Evolutionary conservation across 805 yeast species (phyloP), one percentile per base, ranked within the genome.

Genomic region (Candida corydali): DNA sequence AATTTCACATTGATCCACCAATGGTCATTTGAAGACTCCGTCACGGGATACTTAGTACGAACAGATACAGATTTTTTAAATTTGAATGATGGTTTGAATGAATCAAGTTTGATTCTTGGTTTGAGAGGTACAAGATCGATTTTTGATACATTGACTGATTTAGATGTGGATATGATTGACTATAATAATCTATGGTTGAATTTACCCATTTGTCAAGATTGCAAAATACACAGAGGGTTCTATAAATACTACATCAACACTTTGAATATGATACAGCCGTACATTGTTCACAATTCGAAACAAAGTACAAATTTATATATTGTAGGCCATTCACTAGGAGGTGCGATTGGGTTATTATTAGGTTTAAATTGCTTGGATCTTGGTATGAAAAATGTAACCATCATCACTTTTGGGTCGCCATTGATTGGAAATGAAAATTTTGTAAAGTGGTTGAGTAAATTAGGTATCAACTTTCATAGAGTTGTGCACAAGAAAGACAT

Each of bases 381-480:
- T 35, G 69, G 69, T 2, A 58, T 47, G 37, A 52, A 57, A 12
- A 51, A 53, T 16, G 32, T 58, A 26, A 51, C 55, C 1, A 31
- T 69, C 26, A 57, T 66, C 4, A 67, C 74, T 1, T 56, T 68
- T 64, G 75, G 74, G 2, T 73, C 61, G 46, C 75, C 75, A 0
- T 51, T 65, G 16, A 39, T 65, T 5, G 75, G 75, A 2, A 69
- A 70, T 43, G 39, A 47, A 12, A 49, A 47, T n/a, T 66, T 69
- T 37, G 56, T 58, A 1, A 33, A 43, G 3, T 69, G 69, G 67
- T 57, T 56, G 3, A 45, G 51, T 24, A 25, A 51, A 0, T 52
- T 40, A 25, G 42, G 39, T 4, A 37, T 55, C 24, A 51, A 59
- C 26, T 59, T 39, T 29, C 44, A 47, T 32, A 43, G 62, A 36